Evolutionary conservation across 805 yeast species (phyloP).

Genomic region (Suhomyces sp.): DNA sequence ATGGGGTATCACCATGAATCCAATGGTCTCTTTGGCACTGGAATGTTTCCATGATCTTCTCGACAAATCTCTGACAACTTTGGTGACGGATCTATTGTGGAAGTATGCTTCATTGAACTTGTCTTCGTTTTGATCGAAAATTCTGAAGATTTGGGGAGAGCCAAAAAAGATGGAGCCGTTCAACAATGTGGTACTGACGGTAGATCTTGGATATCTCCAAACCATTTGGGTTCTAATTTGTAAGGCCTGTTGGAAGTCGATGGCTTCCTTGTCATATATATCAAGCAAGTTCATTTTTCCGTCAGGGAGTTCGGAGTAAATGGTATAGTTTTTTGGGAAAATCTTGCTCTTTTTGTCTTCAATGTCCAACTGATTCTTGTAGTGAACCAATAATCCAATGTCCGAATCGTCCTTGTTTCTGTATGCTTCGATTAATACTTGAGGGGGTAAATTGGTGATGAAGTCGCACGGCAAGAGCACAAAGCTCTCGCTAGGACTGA

Average conservation of each 20-base stretch:
- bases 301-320: slow-evolving; percentile 49
- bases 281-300: slow-evolving; percentile 61
- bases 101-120: slow-evolving; percentile 37
- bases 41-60: slow-evolving; percentile 90
- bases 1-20: slow-evolving; percentile 67
- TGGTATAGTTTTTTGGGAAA: slow-evolving; percentile 63
- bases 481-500: slow-evolving; percentile 42
- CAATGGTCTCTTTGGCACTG: slow-evolving; percentile 53
- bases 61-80: slow-evolving; percentile 80
- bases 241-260: slow-evolving; percentile 67
- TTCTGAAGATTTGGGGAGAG: slow-evolving; percentile 45
- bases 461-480: slow-evolving; percentile 94
- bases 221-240: slow-evolving; percentile 80
- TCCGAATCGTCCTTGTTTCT: slow-evolving; percentile 67
- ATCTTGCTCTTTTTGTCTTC: slow-evolving; percentile 66
- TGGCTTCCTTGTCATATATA: slow-evolving; percentile 62
- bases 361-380: slow-evolving; percentile 68
- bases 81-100: slow-evolving; percentile 51
- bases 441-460: slow-evolving; percentile 89
- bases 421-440: slow-evolving; percentile 77
- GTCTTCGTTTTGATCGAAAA: slow-evolving; percentile 41
- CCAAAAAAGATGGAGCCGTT: slow-evolving; percentile 64
- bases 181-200: slow-evolving; percentile 71
- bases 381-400: slow-evolving; percentile 73
- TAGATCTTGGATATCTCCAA: slow-evolving; percentile 81